Conservation (phyloP, 352 stramenopile species). For the Pilasporangium apinafurcum region DNA sequence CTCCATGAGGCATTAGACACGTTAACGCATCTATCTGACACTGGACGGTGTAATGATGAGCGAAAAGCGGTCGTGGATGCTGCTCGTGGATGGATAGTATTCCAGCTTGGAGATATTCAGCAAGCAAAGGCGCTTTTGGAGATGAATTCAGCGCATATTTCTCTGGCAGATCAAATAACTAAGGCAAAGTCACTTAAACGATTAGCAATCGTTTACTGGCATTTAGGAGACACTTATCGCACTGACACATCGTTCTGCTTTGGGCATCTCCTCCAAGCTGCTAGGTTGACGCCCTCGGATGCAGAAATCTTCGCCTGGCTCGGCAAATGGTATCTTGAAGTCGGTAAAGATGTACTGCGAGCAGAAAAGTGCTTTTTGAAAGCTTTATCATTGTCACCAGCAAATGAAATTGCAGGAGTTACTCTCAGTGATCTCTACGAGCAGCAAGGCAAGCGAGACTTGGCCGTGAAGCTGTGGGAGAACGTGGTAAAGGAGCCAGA, state of each 20-base stretch:
- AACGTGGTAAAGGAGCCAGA: constrained; percentile 48
- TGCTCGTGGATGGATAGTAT: constrained; percentile 44
- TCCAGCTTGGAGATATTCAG: constrained; percentile 27
- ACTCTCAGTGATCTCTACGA: constrained; percentile 69
- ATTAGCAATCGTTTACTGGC: constrained; percentile 75
- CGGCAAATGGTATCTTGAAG: constrained; percentile 68
- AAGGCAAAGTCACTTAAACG: constrained; percentile 53
- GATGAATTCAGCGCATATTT: constrained; percentile 21
- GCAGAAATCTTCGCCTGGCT: constrained; percentile 66
- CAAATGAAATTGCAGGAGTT: constrained; percentile 48
- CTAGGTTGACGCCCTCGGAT: constrained; percentile 64
- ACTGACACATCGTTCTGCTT: constrained; percentile 62
- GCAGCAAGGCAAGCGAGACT: constrained; percentile 43
- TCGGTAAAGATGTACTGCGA: constrained; percentile 51
- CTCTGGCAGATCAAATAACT: not conserved
- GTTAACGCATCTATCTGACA: constrained; percentile 3
- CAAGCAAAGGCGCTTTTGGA: constrained; percentile 32
- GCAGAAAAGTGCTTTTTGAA: constrained; percentile 86
- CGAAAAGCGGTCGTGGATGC: constrained; percentile 16
- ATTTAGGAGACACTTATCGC: constrained; percentile 36
- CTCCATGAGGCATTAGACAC: constrained; percentile 18
- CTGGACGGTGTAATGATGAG: constrained; percentile 1
- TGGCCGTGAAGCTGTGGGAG: constrained; percentile 70
- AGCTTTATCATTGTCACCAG: constrained; percentile 49
- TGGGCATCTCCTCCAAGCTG: constrained; percentile 50